A percentile compares a stretch with the other conserved stretches of the same genome.
Conservation (phyloP, 352 stramenopile genomes). For the Globisporangium solare region DNA sequence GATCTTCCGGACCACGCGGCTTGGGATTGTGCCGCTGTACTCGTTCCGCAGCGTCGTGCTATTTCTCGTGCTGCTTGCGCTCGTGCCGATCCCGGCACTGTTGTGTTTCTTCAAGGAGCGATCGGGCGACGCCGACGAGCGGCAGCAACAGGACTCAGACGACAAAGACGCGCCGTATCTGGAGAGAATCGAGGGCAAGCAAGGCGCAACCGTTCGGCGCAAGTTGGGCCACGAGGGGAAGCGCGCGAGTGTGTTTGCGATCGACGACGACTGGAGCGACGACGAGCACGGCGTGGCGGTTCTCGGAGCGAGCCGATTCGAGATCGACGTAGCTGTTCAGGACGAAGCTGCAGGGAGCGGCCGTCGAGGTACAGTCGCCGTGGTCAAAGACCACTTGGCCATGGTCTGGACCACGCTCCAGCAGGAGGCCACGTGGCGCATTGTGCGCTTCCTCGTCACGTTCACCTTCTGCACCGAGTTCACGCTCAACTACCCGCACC, state of each 20-base stretch:
- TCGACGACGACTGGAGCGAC: neutral
- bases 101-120: conserved; percentile 36
- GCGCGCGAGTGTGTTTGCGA: neutral
- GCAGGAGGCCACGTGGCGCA: conserved; percentile 30
- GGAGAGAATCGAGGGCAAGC: too few species aligned
- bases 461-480: conserved; percentile 65
- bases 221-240: too few species aligned
- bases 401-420: conserved; percentile 24
- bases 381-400: conserved; percentile 11
- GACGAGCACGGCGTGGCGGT: neutral
- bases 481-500: conserved; percentile 39
- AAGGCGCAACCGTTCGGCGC: too few species aligned
- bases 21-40: conserved; percentile 38
- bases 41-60: conserved; percentile 40
- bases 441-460: conserved; percentile 54
- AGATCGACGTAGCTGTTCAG: neutral
- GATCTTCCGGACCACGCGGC: conserved; percentile 43
- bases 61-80: conserved; percentile 43
- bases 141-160: conserved; percentile 11
- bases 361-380: neutral
- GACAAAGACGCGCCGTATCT: conserved; percentile 9
- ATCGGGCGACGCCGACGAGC: conserved; percentile 16
- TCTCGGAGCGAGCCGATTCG: too few species aligned
- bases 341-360: neutral
- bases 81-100: conserved; percentile 33